Evolutionary conservation across 192 early-diverging fungal genomes (phyloP).

Genomic region (Funneliformis geosporum): DNA sequence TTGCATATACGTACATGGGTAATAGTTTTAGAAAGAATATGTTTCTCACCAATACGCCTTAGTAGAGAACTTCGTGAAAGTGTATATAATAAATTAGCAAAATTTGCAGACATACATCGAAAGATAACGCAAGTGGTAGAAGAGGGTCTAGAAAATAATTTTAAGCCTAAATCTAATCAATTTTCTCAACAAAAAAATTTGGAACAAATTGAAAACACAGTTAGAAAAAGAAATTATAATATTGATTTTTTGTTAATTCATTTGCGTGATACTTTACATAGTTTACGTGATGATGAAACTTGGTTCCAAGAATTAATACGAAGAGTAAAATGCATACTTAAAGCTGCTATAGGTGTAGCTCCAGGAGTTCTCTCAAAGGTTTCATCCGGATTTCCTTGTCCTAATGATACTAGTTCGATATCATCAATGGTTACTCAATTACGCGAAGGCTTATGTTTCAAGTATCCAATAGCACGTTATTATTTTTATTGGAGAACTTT

Average conservation of each 20-base stretch:
- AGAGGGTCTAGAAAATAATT: background rate
- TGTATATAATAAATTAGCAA: background rate
- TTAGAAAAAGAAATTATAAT: background rate
- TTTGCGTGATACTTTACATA: background rate
- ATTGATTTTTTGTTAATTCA: constrained; percentile 10
- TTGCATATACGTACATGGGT: background rate
- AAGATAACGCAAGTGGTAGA: background rate
- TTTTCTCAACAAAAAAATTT: too few species aligned
- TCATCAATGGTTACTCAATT: too few species aligned
- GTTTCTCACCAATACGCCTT: background rate
- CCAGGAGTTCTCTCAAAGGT: background rate
- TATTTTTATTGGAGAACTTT: too few species aligned
- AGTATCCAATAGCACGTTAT: too few species aligned
- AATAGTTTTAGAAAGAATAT: background rate
- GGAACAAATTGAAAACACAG: background rate
- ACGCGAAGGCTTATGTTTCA: too few species aligned
- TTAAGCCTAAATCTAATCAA: too few species aligned
- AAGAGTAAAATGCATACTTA: background rate
- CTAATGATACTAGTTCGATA: too few species aligned
- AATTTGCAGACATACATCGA: background rate
- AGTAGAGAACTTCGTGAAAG: background rate
- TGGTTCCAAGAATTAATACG: background rate
- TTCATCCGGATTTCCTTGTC: too few species aligned
- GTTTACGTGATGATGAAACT: background rate
- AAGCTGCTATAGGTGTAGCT: background rate